Evolutionary conservation across 2,329 filamentous ascomycete species (phyloP).

Genomic region (Microcyclospora tardicrescens): DNA sequence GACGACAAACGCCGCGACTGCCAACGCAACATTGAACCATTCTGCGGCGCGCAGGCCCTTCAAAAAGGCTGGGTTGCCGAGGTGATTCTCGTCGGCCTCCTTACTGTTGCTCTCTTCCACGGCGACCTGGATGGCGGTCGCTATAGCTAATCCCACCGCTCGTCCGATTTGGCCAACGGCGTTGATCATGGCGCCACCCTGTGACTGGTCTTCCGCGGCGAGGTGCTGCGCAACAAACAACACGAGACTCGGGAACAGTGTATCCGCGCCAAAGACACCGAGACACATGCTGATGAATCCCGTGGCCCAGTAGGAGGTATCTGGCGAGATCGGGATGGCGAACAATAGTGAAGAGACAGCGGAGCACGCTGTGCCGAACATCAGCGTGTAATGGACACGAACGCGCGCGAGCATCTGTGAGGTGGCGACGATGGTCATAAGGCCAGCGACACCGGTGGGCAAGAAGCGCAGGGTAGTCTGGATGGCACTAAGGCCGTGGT

Average conservation of each 20-base stretch:
- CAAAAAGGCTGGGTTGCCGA: slow-evolving; percentile 21
- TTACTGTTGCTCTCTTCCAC: slow-evolving; percentile 27
- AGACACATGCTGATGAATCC: slow-evolving; percentile 54
- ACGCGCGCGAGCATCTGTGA: slow-evolving; percentile 45
- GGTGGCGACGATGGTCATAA: slow-evolving; percentile 44
- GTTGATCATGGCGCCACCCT: slow-evolving; percentile 57
- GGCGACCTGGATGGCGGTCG: slow-evolving; percentile 51
- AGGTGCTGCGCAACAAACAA: slow-evolving; percentile 53
- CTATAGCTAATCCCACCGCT: slow-evolving; percentile 52
- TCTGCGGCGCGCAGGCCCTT: slow-evolving; percentile 25
- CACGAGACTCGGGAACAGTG: slow-evolving; percentile 51
- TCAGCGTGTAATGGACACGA: slow-evolving; percentile 44
- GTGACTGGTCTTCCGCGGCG: slow-evolving; percentile 49
- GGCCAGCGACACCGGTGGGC: slow-evolving; percentile 49
- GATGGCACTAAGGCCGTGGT: slow-evolving; percentile 47
- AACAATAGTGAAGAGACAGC: slow-evolving; percentile 47
- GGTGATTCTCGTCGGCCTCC: too few species aligned
- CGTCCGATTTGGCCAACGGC: slow-evolving; percentile 52
- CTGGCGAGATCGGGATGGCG: slow-evolving; percentile 47
- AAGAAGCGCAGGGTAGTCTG: slow-evolving; percentile 58
- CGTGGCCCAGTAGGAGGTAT: slow-evolving; percentile 54
- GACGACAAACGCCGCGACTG: slow-evolving; percentile 21
- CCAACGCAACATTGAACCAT: slow-evolving; percentile 30
- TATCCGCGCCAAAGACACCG: slow-evolving; percentile 53
- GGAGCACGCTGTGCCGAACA: slow-evolving; percentile 45